Conservation (phyloP, 2,329 filamentous ascomycete genomes). For the Aspergillaceae sp. region DNA sequence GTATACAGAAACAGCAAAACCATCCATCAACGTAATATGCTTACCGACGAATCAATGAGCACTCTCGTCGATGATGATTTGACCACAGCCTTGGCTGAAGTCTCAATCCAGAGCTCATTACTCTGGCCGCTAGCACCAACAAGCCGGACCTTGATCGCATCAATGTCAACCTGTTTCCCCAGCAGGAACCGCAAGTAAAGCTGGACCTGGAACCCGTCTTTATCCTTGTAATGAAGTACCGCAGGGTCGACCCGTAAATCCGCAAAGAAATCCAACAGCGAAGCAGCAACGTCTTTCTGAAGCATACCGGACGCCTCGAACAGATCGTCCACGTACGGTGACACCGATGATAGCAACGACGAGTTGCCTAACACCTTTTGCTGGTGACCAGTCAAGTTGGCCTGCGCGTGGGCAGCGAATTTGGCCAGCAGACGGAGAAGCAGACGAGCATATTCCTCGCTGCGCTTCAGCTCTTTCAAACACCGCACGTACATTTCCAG, state of each 20-base stretch:
- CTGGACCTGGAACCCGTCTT: conserved; percentile 65
- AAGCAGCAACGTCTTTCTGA: conserved; percentile 56
- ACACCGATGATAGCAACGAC: conserved; percentile 23
- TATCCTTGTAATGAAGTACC: conserved; percentile 59
- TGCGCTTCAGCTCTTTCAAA: conserved; percentile 64
- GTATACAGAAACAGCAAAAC: not conserved
- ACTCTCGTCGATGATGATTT: conserved; percentile 48
- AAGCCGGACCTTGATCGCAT: conserved; percentile 57
- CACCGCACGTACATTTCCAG: conserved; percentile 79
- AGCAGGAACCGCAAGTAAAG: conserved; percentile 64
- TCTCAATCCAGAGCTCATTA: conserved; percentile 61
- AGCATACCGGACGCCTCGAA: conserved; percentile 43
- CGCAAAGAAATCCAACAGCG: conserved; percentile 65
- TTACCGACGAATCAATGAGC: conserved; percentile 42
- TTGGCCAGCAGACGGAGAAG: conserved; percentile 56
- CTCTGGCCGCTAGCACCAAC: conserved; percentile 43
- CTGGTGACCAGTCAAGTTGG: conserved; percentile 18
- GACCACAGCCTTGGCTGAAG: conserved; percentile 39
- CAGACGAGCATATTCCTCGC: conserved; percentile 70
- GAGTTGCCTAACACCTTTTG: conserved; percentile 25
- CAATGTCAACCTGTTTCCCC: conserved; percentile 58
- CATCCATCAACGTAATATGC: conserved; percentile 7
- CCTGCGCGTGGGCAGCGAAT: conserved; percentile 27
- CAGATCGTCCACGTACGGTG: conserved; percentile 33
- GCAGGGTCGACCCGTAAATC: conserved; percentile 59